These are phyloP conservation scores for Lepidium didymum DNA, from an alignment of 345 rosid genomes.

Conservation along the genomic window DNA sequence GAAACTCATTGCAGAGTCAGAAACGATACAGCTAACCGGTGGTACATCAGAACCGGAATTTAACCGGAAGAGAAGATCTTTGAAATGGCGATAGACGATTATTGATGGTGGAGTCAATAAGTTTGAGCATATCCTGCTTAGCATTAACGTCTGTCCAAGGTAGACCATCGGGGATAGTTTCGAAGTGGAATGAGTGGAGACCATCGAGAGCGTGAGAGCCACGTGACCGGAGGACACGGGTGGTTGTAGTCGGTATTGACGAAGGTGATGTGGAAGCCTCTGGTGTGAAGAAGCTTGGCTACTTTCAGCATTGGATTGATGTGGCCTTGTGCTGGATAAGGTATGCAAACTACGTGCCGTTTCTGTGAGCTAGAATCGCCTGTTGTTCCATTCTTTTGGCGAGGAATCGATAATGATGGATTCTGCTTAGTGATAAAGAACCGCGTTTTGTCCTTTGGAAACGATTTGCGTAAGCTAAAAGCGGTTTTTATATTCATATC, in stretches of 20 bases:
- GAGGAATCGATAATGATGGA: background rate
- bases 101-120: conserved; percentile 7
- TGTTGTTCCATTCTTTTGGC: background rate
- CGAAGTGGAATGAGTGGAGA: conserved; percentile 8
- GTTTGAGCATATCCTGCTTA: conserved; percentile 8
- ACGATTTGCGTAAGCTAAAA: conserved; percentile 9
- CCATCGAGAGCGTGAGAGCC: conserved; percentile 16
- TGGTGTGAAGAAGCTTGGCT: conserved; percentile 21
- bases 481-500: background rate
- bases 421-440: no score
- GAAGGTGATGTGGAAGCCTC: conserved; percentile 25
- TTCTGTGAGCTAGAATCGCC: background rate
- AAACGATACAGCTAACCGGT: conserved; percentile 32
- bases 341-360: conserved; percentile 20
- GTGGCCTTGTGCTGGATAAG: conserved; percentile 28
- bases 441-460: background rate
- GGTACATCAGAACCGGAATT: conserved; percentile 21
- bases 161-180: conserved; percentile 21
- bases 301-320: conserved; percentile 18
- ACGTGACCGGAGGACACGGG: conserved; percentile 18
- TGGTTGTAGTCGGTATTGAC: conserved; percentile 26
- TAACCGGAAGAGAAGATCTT: conserved; percentile 7
- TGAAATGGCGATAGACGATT: conserved; percentile 10
- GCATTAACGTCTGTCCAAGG: conserved; percentile 2
- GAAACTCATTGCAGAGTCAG: conserved; percentile 31